Base-by-base conservation (phyloP, 2,329 filamentous ascomycete species). In the Aspergillus sp. region DNA sequence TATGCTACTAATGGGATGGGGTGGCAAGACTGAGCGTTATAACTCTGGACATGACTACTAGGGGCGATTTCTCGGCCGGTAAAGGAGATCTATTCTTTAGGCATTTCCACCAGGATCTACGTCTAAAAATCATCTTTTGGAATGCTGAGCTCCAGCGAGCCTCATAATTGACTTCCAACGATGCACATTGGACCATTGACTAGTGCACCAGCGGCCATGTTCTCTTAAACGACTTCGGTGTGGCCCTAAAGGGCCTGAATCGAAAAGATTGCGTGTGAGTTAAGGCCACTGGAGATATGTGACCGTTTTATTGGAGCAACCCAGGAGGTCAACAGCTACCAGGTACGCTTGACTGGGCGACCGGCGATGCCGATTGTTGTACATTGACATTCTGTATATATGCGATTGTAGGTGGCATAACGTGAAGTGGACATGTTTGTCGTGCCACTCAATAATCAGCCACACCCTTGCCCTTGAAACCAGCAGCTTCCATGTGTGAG, bases 1-100 rank as follows among this genome's bases (percentile, higher is more conserved):
- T 48, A 64, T 65, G 59, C 59, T 65, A 5, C 51, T 65, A 1
- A 63, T 65, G 59, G 58, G 38, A 32, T 65, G 58, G 60, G 62
- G 54, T 29, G 20, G 42, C 7, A 7, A 45, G 42, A 31, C 9
- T 45, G 6, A 3, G 42, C 20, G 3, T 23, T 34, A 34, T 4
- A 4, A 13, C 10, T 25, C 20, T 44, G 19, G 20, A 44, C 9
- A 25, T 2, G 9, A n/a, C 11, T 11, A n/a, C 42, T 25, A 44
- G 14, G 21, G 3, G 42, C 19, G 10, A 44, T 44, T 25, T 44
- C 6, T 29, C n/a, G 19, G 20, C 23, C 41, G 17, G 41, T 21
- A 16, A 44, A 44, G 17, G 17, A 44, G 17, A 44, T 44, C 41
- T n/a, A 17, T 23, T 44, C 17, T 44, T 44, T 44, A 5, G n/a